Percentiles rank a stretch among this genome's conserved stretches.
Conservation (phyloP, 192 early-diverging fungal genomes). For the Kappamyces sp. region DNA sequence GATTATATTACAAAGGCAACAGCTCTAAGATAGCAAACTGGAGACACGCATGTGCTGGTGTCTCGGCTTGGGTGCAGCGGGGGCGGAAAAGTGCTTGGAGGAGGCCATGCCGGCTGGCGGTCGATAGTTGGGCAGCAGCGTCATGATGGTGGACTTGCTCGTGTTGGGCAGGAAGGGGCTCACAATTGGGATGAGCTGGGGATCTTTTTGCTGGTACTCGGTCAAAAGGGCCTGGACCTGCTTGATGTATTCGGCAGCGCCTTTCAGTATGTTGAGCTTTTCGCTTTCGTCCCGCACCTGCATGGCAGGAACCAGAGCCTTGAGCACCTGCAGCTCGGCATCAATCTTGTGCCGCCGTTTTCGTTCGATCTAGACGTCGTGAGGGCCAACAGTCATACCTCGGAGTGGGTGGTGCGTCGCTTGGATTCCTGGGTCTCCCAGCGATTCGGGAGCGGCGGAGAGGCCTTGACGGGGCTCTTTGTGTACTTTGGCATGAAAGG, state of each 20-base stretch:
- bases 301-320: conserved; percentile 5
- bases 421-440: too few relatives aligned
- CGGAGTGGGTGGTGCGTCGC: too few relatives aligned
- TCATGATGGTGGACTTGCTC: background rate
- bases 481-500: too few relatives aligned
- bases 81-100: too few relatives aligned
- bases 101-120: background rate
- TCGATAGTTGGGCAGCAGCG: conserved; percentile 4
- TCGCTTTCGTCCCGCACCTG: conserved; percentile 8
- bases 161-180: background rate
- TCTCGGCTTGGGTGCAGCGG: too few relatives aligned
- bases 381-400: too few relatives aligned
- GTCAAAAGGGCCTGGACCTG: conserved; percentile 4
- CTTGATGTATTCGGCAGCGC: conserved; percentile 10
- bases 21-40: too few relatives aligned
- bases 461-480: too few relatives aligned
- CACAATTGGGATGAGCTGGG: background rate
- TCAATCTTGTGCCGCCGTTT: conserved; percentile 6
- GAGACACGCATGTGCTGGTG: too few relatives aligned
- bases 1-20: too few relatives aligned
- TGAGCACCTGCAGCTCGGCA: background rate
- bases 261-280: conserved; percentile 10
- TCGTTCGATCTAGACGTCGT: background rate
- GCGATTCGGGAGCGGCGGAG: too few relatives aligned
- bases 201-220: conserved; percentile 13